phyloP scores from a whole-genome alignment of 148 eudicot genomes.

The Vaccinium myrtillus region DNA sequence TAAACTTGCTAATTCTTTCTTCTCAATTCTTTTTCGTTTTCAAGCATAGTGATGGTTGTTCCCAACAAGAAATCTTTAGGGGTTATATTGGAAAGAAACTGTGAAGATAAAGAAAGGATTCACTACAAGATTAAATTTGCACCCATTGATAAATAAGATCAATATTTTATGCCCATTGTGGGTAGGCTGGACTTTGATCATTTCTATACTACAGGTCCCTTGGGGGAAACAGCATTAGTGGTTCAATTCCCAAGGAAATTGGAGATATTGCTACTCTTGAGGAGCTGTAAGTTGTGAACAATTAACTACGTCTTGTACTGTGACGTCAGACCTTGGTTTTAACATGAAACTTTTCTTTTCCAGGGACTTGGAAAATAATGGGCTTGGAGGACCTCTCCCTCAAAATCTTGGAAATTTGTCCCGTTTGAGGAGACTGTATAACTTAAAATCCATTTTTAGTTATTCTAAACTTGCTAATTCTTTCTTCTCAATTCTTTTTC shows the following conservation, averaged over 20 bases:
- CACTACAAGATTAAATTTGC: not conserved
- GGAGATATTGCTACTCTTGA: conserved; percentile 56
- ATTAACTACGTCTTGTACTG: not conserved
- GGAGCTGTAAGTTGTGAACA: conserved; percentile 37
- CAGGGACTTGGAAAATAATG: conserved; percentile 54
- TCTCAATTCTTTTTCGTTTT: not conserved
- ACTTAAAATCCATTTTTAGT: not conserved
- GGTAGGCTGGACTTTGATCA: not conserved
- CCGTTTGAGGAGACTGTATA: conserved; percentile 48
- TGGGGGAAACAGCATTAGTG: conserved; percentile 45
- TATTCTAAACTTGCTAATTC: not conserved
- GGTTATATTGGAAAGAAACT: not conserved
- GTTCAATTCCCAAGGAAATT: conserved; percentile 55
- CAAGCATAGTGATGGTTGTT: not conserved
- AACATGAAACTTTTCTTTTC: not conserved
- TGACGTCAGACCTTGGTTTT: not conserved
- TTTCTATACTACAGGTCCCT: conserved; percentile 36
- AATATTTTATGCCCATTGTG: not conserved
- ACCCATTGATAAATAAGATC: not conserved
- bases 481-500: not conserved
- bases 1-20: not conserved
- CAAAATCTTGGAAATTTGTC: conserved; percentile 51
- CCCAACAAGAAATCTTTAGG: not conserved
- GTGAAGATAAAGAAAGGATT: not conserved
- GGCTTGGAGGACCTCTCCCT: conserved; percentile 51